Evolutionary conservation across 2,329 filamentous ascomycete species (phyloP).

Genomic region (Ophiostoma angusticollis): DNA sequence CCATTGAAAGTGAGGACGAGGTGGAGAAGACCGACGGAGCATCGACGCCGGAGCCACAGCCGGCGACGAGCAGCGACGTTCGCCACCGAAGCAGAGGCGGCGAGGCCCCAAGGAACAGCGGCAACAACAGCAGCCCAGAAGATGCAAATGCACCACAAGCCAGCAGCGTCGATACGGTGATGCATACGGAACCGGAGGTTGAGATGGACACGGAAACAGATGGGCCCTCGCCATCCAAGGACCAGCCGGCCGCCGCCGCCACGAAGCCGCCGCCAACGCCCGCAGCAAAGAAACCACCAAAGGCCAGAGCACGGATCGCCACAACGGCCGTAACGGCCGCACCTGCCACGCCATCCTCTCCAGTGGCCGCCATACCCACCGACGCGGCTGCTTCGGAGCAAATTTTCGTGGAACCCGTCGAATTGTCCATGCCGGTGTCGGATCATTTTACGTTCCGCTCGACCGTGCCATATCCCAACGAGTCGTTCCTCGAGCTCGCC

Average conservation of each 20-base stretch:
- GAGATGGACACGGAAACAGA: constrained; percentile 17
- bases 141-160: not conserved
- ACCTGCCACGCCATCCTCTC: constrained; percentile 8
- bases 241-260: constrained; percentile 18
- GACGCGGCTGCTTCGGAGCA: constrained; percentile 10
- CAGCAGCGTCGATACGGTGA: not conserved
- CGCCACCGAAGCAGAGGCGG: too few relatives aligned
- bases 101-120: not conserved
- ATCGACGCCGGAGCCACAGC: constrained; percentile 43
- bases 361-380: not conserved
- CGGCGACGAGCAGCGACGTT: constrained; percentile 21
- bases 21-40: constrained; percentile 46
- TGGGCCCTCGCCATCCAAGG: constrained; percentile 25
- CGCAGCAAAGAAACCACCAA: not conserved
- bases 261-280: constrained; percentile 5
- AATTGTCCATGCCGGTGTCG: constrained; percentile 39
- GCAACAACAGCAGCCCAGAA: not conserved
- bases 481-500: constrained; percentile 46
- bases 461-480: constrained; percentile 43
- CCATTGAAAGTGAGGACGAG: constrained; percentile 44
- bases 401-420: constrained; percentile 13
- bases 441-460: constrained; percentile 60
- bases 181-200: not conserved
- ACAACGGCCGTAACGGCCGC: constrained; percentile 10
- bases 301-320: not conserved